Evolutionary conservation across 495 filamentous ascomycete genomes (phyloP).

Genomic region (Penicillium paxilli): DNA sequence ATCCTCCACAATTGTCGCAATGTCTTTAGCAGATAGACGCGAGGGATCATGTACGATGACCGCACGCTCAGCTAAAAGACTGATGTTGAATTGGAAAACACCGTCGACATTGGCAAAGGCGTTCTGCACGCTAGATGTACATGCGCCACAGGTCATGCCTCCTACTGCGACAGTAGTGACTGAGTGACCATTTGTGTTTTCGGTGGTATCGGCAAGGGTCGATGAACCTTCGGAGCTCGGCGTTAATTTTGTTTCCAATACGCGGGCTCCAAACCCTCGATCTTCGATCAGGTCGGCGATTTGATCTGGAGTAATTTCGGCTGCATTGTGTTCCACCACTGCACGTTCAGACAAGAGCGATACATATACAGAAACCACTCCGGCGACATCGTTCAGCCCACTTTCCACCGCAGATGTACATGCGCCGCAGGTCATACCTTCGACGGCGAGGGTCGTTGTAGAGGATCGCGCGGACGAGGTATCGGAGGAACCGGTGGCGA

Average conservation of each 20-base stretch:
- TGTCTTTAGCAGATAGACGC: slow-evolving; percentile 65
- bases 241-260: slow-evolving; percentile 54
- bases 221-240: slow-evolving; percentile 14
- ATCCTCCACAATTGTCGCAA: slow-evolving; percentile 68
- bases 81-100: slow-evolving; percentile 86
- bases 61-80: slow-evolving; percentile 86
- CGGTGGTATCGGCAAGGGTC: slow-evolving; percentile 26
- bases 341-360: slow-evolving; percentile 73
- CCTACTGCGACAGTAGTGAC: slow-evolving; percentile 83
- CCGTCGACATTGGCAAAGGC: slow-evolving; percentile 78
- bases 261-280: slow-evolving; percentile 83
- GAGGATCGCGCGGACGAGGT: slow-evolving; percentile 40
- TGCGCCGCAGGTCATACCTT: slow-evolving; percentile 96
- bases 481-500: slow-evolving; percentile 18
- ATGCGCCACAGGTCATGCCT: slow-evolving; percentile 97
- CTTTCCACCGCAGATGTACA: slow-evolving; percentile 90
- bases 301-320: slow-evolving; percentile 61
- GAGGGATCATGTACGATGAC: slow-evolving; percentile 80
- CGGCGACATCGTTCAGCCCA: slow-evolving; percentile 69
- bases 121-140: slow-evolving; percentile 85
- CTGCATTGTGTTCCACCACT: slow-evolving; percentile 75
- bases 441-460: slow-evolving; percentile 83
- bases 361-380: slow-evolving; percentile 81
- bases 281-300: slow-evolving; percentile 91
- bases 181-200: slow-evolving; percentile 43